Conservation (phyloP, 441 rosid genomes). For the Sinapis alba region DNA sequence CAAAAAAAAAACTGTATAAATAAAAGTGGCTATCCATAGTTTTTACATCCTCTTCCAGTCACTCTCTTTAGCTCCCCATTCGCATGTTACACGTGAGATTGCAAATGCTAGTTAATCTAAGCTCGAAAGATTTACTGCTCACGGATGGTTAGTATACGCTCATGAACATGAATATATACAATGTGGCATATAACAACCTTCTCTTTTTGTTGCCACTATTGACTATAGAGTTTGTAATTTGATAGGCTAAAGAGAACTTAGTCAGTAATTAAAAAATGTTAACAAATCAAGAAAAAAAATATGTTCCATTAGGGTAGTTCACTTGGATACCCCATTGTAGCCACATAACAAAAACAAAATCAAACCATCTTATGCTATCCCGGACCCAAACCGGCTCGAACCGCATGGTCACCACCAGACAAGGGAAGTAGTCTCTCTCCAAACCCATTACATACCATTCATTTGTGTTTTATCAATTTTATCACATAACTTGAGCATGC, state of each 20-base stretch:
- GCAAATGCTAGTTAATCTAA: not conserved
- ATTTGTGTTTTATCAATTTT: not conserved
- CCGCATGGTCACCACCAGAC: not conserved
- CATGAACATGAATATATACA: too few relatives aligned
- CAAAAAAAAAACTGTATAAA: too few relatives aligned
- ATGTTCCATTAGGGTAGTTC: not conserved
- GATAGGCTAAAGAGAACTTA: not conserved
- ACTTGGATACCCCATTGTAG: not conserved
- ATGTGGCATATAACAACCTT: too few relatives aligned
- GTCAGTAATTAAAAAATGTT: not conserved
- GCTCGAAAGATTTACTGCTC: too few relatives aligned
- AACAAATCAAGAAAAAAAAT: not conserved
- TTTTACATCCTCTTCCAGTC: too few relatives aligned
- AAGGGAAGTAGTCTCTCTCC: not conserved
- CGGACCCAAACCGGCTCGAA: not conserved
- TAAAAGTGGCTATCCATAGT: too few relatives aligned
- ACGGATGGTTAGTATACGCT: too few relatives aligned
- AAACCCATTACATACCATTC: not conserved
- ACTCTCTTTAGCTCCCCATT: too few relatives aligned
- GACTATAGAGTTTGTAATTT: too few relatives aligned
- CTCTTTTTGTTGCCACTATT: too few relatives aligned
- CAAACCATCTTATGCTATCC: not conserved
- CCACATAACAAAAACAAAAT: not conserved
- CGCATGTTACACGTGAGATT: not conserved
- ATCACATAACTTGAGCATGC: conserved; percentile 1